Conservation (phyloP, 2,329 filamentous ascomycete genomes). For the Penicillium sp. region DNA sequence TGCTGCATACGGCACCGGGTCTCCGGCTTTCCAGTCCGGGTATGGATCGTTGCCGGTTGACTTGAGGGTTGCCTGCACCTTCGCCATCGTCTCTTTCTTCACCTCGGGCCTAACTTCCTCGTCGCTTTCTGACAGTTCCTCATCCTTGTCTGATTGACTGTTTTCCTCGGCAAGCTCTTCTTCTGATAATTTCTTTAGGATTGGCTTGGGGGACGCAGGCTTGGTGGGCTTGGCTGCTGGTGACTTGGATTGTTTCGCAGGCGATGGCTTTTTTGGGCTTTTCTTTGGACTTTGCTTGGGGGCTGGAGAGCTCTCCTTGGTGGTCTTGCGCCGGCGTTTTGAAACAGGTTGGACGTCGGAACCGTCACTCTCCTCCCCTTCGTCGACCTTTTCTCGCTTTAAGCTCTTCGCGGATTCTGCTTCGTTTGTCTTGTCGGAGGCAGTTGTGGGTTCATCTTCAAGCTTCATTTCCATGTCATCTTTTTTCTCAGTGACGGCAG, state of each 20-base stretch:
- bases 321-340: conserved; percentile 52
- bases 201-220: background rate
- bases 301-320: conserved; percentile 32
- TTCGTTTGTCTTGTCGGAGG: background rate
- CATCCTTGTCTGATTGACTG: conserved; percentile 34
- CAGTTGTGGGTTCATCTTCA: conserved; percentile 2
- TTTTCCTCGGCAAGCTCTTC: conserved; percentile 43
- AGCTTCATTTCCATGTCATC: conserved; percentile 6
- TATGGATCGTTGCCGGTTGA: conserved; percentile 74
- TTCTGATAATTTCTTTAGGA: background rate
- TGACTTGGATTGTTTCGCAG: conserved; percentile 16
- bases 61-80: conserved; percentile 75
- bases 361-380: conserved; percentile 49
- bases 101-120: conserved; percentile 68
- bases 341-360: conserved; percentile 61
- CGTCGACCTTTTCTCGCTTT: conserved; percentile 43
- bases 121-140: conserved; percentile 48
- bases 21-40: conserved; percentile 88
- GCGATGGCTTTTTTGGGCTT: conserved; percentile 16
- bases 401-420: conserved; percentile 20
- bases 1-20: conserved; percentile 90
- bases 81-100: conserved; percentile 73
- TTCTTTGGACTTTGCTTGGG: conserved; percentile 7
- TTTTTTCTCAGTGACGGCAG: conserved; percentile 18
- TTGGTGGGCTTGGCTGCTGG: background rate